These are phyloP conservation scores for Ascochyta fabae DNA, from an alignment of 2,329 filamentous ascomycete species.

Conservation along the genomic window DNA sequence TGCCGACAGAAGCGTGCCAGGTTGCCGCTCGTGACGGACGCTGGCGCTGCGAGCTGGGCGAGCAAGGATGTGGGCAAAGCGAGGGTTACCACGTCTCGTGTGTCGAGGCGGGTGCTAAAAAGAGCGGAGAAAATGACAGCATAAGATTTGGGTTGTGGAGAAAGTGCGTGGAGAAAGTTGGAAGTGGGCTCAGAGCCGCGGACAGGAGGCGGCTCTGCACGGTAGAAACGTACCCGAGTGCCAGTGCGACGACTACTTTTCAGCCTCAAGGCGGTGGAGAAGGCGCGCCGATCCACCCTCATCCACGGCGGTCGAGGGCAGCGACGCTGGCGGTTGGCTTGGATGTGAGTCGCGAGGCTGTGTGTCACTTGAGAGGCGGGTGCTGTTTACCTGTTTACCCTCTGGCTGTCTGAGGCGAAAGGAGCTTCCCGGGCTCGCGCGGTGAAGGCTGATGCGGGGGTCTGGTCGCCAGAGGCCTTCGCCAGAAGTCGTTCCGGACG, in stretches of 20 bases:
- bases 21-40: constrained; percentile 20
- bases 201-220: constrained; percentile 44
- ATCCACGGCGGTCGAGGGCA: constrained; percentile 13
- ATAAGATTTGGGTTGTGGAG: constrained; percentile 20
- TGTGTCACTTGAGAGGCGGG: constrained; percentile 7
- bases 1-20: constrained; percentile 23
- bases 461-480: constrained; percentile 13
- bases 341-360: constrained; percentile 12
- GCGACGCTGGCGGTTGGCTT: constrained; percentile 5
- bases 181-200: constrained; percentile 22
- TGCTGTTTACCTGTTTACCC: constrained; percentile 6
- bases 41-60: constrained; percentile 21
- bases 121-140: constrained; percentile 17
- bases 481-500: constrained; percentile 12
- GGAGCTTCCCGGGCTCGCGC: constrained; percentile 15
- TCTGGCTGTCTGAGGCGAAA: constrained; percentile 8
- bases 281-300: constrained; percentile 39
- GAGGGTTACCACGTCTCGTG: constrained; percentile 19
- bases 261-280: constrained; percentile 48
- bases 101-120: constrained; percentile 14
- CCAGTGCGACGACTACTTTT: constrained; percentile 46
- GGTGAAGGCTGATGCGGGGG: constrained; percentile 21
- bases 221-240: constrained; percentile 45
- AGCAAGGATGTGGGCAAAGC: constrained; percentile 21
- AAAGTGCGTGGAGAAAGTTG: constrained; percentile 23